Conservation (phyloP, 108 stramenopile genomes). For the Nitzschia palea region DNA sequence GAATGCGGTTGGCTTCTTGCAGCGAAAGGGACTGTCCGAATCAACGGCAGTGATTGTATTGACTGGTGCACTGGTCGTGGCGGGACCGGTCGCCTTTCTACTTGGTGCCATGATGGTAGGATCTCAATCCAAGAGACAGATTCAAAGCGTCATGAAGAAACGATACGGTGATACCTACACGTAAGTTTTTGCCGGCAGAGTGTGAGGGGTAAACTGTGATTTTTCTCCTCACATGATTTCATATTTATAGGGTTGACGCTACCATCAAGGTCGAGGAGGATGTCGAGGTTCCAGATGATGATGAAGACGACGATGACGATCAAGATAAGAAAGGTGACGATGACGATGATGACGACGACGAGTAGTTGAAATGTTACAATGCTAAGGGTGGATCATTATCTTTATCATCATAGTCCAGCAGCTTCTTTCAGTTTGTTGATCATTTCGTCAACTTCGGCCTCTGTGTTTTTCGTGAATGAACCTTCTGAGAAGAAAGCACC, state of each 20-base stretch:
- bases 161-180: slow-evolving; percentile 58
- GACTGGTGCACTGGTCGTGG: slow-evolving; percentile 24
- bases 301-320: slow-evolving; percentile 57
- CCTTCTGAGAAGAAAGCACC: slow-evolving; percentile 84
- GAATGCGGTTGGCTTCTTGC: slow-evolving; percentile 16
- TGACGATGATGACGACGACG: slow-evolving; percentile 36
- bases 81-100: slow-evolving; percentile 17
- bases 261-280: slow-evolving; percentile 42
- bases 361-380: slow-evolving; percentile 2
- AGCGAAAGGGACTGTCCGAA: slow-evolving; percentile 37
- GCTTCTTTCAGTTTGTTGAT: slow-evolving; percentile 61
- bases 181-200: no score
- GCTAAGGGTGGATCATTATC: background rate
- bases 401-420: slow-evolving; percentile 40
- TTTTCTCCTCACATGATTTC: background rate
- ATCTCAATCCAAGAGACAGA: slow-evolving; percentile 33
- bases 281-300: slow-evolving; percentile 49
- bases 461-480: slow-evolving; percentile 78
- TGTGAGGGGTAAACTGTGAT: no score
- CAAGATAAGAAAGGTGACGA: slow-evolving; percentile 42
- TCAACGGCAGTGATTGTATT: slow-evolving; percentile 40
- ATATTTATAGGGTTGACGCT: slow-evolving; percentile 34
- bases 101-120: slow-evolving; percentile 27
- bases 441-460: slow-evolving; percentile 77
- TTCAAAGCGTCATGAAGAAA: slow-evolving; percentile 44